Percentiles rank a stretch among this genome's conserved stretches.
Conservation (phyloP, 768 basidiomycete species). For the Leccinellum luteum region DNA sequence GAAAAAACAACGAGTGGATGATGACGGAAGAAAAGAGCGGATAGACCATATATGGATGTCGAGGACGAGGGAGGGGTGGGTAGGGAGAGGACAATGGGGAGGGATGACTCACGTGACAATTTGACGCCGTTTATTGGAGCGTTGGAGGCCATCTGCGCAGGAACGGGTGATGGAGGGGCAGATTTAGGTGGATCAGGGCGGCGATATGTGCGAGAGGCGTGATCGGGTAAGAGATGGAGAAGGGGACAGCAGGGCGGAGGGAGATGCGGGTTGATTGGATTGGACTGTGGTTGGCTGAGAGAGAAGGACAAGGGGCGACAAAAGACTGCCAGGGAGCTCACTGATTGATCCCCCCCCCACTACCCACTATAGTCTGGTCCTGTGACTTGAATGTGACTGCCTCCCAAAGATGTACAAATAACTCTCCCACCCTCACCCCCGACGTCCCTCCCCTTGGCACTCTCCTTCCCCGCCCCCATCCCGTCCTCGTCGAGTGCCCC, state of each 20-base stretch:
- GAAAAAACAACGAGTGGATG: conserved; percentile 36
- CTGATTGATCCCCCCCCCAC: conserved; percentile 14
- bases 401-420: conserved; percentile 34
- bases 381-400: conserved; percentile 31
- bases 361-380: conserved; percentile 17
- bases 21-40: conserved; percentile 24
- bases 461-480: neutral
- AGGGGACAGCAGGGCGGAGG: neutral
- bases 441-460: neutral
- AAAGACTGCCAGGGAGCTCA: conserved; percentile 20
- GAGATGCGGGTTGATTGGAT: conserved; percentile 9
- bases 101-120: conserved; percentile 67
- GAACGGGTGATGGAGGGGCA: conserved; percentile 2
- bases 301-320: conserved; percentile 23
- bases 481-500: neutral
- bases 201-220: conserved; percentile 12
- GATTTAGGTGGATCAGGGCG: conserved; percentile 14
- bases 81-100: conserved; percentile 15
- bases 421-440: conserved; percentile 1
- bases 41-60: conserved; percentile 30
- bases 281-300: conserved; percentile 5
- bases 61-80: conserved; percentile 11
- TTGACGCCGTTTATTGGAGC: conserved; percentile 87
- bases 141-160: conserved; percentile 61
- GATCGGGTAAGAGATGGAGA: neutral